phyloP scores from a whole-genome alignment of 139 green algal genomes.

The Ettlia oleoabundans region DNA sequence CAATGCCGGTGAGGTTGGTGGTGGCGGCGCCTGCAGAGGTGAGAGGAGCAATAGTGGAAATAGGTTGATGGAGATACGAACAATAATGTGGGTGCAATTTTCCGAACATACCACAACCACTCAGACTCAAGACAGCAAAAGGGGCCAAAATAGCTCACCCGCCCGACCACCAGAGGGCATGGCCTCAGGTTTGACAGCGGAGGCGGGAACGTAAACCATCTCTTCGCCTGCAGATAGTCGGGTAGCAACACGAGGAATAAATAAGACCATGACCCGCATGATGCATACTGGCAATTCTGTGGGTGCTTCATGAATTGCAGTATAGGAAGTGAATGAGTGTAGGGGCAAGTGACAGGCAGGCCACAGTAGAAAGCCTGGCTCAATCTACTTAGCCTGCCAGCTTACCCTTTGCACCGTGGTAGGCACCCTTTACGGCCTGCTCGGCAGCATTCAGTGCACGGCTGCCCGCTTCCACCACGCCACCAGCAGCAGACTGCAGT shows the following conservation, averaged over 20 bases:
- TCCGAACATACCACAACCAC: background rate
- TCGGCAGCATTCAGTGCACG: slow-evolving; percentile 1
- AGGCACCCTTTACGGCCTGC: slow-evolving; percentile 4
- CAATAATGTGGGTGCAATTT: too few relatives aligned
- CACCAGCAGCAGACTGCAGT: background rate
- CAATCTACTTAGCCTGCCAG: background rate
- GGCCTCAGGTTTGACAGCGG: background rate
- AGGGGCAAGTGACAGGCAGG: background rate
- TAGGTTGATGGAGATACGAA: too few relatives aligned
- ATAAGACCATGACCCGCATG: background rate
- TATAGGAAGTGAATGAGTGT: background rate
- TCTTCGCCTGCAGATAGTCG: slow-evolving; percentile 8
- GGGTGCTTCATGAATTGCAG: background rate
- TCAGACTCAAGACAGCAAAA: background rate
- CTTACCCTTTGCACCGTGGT: slow-evolving; percentile 4
- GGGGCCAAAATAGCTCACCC: background rate
- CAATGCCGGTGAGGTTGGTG: background rate
- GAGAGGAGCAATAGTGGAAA: background rate
- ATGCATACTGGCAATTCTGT: background rate
- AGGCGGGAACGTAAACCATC: slow-evolving; percentile 19
- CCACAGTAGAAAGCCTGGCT: background rate
- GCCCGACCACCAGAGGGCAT: background rate
- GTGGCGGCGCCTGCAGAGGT: background rate
- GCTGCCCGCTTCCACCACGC: background rate
- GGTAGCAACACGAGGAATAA: background rate